Base-by-base conservation (phyloP, 306 rosid genomes). In the Lotus japonicus region DNA sequence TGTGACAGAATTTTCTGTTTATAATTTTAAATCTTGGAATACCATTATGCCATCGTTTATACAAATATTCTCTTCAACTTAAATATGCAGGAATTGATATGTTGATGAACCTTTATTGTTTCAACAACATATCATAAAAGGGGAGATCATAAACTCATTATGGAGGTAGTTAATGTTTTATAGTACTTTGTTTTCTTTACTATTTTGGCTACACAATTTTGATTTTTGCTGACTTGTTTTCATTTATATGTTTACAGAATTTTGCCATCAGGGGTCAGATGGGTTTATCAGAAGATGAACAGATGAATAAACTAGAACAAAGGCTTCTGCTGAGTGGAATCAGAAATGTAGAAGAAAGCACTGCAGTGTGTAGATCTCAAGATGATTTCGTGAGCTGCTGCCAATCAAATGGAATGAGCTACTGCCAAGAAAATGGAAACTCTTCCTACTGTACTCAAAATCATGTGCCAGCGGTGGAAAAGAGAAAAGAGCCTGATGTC, bases 281-380 rank as follows among this genome's bases (percentile, higher is more conserved):
- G 98, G 96, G 96, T 67, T 88, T 89, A 79, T 81, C 94, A 13
- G 88, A 86, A 79, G 87, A 84, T 15, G 86, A 89, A 64, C 98
- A 92, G 64, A 82, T 68, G 58, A 68, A 68, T 58, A 68, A 73
- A 68, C 91, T 74, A 70, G 90, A 92, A 73, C 80, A 46, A 43
- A 82, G 96, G 79, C 79, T 80, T 74, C 72, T 75, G 62, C 71
- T 80, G 36, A 83, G 77, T 66, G 85, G 84, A 2, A 59, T 75
- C 18, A 53, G 81, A 54, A 76, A 69, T 70, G 74, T 72, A 2
- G 89, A 75, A 35, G 82, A 79, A 64, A 79, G 18, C 64, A 41
- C 63, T 28, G 49, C 19, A 11, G 6, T n/a, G 15, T 51, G 48
- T 53, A 58, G 46, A 41, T 41, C 57, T 31, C 49, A 18, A 26